phyloP scores from a whole-genome alignment of 257 asterid species.

The Apocynum venetum region DNA sequence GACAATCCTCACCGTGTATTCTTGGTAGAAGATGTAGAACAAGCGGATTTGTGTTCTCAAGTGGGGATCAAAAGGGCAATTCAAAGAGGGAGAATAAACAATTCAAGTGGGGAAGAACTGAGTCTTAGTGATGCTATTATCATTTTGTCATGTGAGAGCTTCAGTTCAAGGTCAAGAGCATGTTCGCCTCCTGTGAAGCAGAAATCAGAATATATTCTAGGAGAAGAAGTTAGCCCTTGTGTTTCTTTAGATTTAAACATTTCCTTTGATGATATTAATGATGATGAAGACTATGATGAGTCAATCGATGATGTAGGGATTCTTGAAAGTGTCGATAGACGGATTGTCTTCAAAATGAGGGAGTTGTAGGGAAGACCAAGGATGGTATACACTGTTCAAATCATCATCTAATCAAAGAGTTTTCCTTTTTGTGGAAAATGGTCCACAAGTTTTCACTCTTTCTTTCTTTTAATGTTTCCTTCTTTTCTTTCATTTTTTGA shows the following conservation, averaged over 20 bases:
- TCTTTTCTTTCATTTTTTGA: too few relatives aligned
- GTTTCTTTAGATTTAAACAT: slow-evolving; percentile 58
- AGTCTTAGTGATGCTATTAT: slow-evolving; percentile 64
- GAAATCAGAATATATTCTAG: slow-evolving; percentile 12
- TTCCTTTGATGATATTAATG: slow-evolving; percentile 30
- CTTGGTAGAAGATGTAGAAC: slow-evolving; percentile 57
- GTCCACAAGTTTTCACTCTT: too few relatives aligned
- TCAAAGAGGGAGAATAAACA: slow-evolving; percentile 44
- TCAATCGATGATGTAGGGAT: slow-evolving; percentile 45
- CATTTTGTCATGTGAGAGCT: slow-evolving; percentile 49
- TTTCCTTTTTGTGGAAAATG: neutral
- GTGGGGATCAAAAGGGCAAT: slow-evolving; percentile 49
- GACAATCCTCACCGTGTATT: slow-evolving; percentile 65
- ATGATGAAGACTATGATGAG: slow-evolving; percentile 16
- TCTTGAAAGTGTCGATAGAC: slow-evolving; percentile 57
- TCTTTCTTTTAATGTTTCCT: too few relatives aligned
- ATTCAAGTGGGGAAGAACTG: slow-evolving; percentile 45
- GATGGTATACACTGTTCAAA: slow-evolving; percentile 1
- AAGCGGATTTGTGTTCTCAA: slow-evolving; percentile 40
- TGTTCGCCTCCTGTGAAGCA: slow-evolving; percentile 41
- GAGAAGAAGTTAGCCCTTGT: slow-evolving; percentile 11
- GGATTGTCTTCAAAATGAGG: slow-evolving; percentile 40
- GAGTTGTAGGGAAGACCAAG: slow-evolving; percentile 8
- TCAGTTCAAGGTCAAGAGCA: slow-evolving; percentile 38
- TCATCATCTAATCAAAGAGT: slow-evolving; percentile 1